Conservation (phyloP, 164 flowering plant species). For the Kingdonia uniflora region DNA sequence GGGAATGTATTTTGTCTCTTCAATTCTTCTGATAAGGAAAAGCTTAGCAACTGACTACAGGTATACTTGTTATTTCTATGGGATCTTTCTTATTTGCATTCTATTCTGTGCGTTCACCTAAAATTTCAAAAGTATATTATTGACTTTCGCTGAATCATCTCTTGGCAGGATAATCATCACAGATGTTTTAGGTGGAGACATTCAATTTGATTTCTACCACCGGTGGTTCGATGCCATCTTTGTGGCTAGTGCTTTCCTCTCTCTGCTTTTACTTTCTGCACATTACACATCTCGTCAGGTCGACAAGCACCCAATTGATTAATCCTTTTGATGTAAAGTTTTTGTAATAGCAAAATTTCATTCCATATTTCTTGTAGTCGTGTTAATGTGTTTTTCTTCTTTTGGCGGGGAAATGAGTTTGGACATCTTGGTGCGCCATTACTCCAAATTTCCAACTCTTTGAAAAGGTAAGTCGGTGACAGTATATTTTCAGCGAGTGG, state of each 20-base stretch:
- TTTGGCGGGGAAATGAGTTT: too few relatives aligned
- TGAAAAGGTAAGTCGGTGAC: too few relatives aligned
- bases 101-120: too few relatives aligned
- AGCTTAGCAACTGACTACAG: slow-evolving; percentile 90
- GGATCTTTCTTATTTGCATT: background rate
- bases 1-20: slow-evolving; percentile 97
- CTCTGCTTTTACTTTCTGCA: slow-evolving; percentile 89
- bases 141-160: background rate
- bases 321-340: slow-evolving; percentile 1
- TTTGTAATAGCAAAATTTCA: background rate
- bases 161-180: slow-evolving; percentile 81
- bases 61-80: slow-evolving; percentile 21
- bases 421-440: too few relatives aligned
- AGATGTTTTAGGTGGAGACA: slow-evolving; percentile 92
- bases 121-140: too few relatives aligned
- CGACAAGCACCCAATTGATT: slow-evolving; percentile 74
- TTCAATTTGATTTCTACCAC: slow-evolving; percentile 95
- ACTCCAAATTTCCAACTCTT: too few relatives aligned
- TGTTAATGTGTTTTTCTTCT: too few relatives aligned
- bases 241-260: slow-evolving; percentile 97
- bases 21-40: slow-evolving; percentile 93
- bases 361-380: too few relatives aligned
- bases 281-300: slow-evolving; percentile 90
- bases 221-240: slow-evolving; percentile 98
- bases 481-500: too few relatives aligned